A percentile compares a stretch with the other conserved stretches of the same genome.
Conservation (phyloP, 148 eudicot genomes). For the Vaccinium vitisidaea region DNA sequence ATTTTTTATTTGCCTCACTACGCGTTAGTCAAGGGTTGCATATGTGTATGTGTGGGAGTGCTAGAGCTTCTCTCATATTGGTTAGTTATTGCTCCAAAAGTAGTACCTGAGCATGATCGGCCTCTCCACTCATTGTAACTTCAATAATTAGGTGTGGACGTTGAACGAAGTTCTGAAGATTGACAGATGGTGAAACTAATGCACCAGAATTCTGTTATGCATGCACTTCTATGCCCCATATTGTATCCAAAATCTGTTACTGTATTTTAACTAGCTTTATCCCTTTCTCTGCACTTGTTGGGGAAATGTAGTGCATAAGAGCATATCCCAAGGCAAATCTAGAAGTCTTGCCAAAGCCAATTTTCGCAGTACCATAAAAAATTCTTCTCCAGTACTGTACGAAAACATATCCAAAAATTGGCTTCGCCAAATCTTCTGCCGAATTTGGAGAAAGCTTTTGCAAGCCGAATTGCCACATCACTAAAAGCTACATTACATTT, state of each 20-base stretch:
- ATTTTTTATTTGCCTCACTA: not conserved
- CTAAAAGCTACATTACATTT: not conserved
- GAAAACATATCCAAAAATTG: not conserved
- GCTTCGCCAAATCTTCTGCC: not conserved
- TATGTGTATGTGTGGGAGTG: not conserved
- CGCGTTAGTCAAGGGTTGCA: not conserved
- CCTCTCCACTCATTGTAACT: not conserved
- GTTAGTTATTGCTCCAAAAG: not conserved
- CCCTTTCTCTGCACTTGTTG: not conserved
- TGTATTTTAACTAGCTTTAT: not conserved
- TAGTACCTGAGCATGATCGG: not conserved
- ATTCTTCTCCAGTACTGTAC: not conserved
- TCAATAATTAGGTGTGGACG: not conserved
- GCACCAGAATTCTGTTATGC: not conserved
- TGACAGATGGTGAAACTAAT: not conserved
- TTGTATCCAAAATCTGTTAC: not conserved
- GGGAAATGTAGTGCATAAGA: not conserved
- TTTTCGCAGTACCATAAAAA: not conserved
- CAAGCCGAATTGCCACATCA: not conserved
- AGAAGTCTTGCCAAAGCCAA: not conserved
- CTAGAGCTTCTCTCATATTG: not conserved
- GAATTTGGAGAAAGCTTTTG: not conserved
- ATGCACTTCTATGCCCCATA: not conserved
- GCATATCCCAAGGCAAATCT: not conserved
- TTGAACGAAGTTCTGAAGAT: not conserved